Percentiles rank a stretch among this genome's conserved stretches.
Conservation (phyloP, 495 filamentous ascomycete species). For the Bombardia bombarda region DNA sequence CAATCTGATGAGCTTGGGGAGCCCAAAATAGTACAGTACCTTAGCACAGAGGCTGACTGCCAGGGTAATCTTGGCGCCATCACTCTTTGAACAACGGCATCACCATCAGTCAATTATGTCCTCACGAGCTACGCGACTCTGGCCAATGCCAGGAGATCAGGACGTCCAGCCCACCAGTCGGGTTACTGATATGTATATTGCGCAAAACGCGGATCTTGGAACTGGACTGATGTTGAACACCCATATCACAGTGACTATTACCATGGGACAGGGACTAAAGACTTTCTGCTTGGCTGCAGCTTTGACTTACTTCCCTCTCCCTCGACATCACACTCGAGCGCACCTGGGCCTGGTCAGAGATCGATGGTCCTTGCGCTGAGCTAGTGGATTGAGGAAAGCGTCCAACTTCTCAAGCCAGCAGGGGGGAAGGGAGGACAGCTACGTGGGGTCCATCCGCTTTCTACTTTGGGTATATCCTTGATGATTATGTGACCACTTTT, state of each 20-base stretch:
- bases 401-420: not conserved
- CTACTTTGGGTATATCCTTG: no score
- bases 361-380: slow-evolving; percentile 5
- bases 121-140: no score
- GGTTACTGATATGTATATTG: not conserved
- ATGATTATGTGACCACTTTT: slow-evolving; percentile 15
- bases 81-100: no score
- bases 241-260: not conserved
- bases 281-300: not conserved
- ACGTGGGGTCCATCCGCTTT: slow-evolving; percentile 9
- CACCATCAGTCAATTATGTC: no score
- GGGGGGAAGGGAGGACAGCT: not conserved
- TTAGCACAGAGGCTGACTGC: no score
- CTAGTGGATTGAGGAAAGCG: not conserved
- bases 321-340: not conserved
- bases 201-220: not conserved
- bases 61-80: no score
- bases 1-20: not conserved
- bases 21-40: not conserved
- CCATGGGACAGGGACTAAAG: not conserved
- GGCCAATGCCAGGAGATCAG: no score
- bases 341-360: not conserved
- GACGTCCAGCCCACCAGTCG: not conserved
- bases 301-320: not conserved
- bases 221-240: not conserved